Base-by-base conservation (phyloP, 129 eudicot genomes). In the Cynara cardunculus region DNA sequence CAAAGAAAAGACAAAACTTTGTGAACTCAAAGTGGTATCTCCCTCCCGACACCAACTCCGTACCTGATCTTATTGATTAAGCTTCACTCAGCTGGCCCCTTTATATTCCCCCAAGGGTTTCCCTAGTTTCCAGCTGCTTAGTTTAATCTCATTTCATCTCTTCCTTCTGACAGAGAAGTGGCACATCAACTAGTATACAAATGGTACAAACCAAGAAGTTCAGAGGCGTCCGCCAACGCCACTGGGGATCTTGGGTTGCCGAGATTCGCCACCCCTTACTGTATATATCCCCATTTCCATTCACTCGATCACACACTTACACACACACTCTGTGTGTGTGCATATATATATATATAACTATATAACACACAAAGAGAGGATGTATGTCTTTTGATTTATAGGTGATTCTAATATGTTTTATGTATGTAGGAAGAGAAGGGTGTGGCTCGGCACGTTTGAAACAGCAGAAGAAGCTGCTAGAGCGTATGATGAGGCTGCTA, bases 201-300 rank as follows among this genome's bases (percentile, higher is more conserved):
- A 91, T 89, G 92, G 96, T 91, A 85, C 94, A 87, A 59, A 61
- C 94, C 10, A 94, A 88, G 87, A 94, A 92, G 92, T 92, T 85
- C 83, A 87, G 98, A 86, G 98, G 98, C 13, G 98, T 94, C 80
- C 90, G 98, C 73, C 98, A 94, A 39, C 98, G 98, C 78, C 97
- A 91, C 74, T 94, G 98, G 98, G 98, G 98, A 21, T 94, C 98
- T 13, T 94, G 98, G 98, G 98, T 94, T 78, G 88, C 98, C 66
- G 97, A 94, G 76, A 94, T 94, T 86, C 98, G 98, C 74, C 98
- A 94, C 70, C 98, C 98, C 74, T 83, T 94, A 62, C 80, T 94
- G 98, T 93, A 87, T 25, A 10, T 13, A 24, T n/a, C 14, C 11
- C 10, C 35, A 62, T 46, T 26, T 64, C 21, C 44, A 31, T 11